Percentiles rank a stretch among this genome's conserved stretches.
phyloP scores from a whole-genome alignment of 2,329 filamentous ascomycete species.

The Hawksworthiomyces lignivorus region DNA sequence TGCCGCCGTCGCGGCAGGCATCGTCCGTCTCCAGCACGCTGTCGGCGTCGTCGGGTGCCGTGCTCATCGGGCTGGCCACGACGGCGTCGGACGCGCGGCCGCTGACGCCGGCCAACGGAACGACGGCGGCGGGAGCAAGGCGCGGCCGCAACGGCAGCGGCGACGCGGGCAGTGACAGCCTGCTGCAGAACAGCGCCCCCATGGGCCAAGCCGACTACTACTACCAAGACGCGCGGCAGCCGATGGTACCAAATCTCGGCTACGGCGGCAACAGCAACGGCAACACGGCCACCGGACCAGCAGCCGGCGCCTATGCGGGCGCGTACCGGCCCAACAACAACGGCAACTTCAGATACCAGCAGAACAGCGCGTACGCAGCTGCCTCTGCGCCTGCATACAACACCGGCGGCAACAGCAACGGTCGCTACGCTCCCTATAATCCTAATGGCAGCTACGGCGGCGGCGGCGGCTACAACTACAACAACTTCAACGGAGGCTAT shows the following conservation, averaged over 20 bases:
- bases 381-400: too few relatives aligned
- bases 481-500: neutral
- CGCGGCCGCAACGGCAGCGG: neutral
- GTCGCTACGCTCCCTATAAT: too few relatives aligned
- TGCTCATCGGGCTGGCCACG: slow-evolving; percentile 7
- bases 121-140: neutral
- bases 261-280: too few relatives aligned
- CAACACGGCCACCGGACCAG: too few relatives aligned
- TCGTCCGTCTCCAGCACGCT: neutral
- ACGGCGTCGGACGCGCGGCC: neutral
- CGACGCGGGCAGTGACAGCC: neutral
- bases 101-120: neutral
- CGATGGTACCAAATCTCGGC: slow-evolving; percentile 1
- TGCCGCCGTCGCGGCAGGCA: slow-evolving; percentile 3
- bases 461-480: neutral
- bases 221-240: neutral
- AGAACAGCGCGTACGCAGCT: too few relatives aligned
- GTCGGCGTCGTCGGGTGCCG: slow-evolving; percentile 2
- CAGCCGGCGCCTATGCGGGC: too few relatives aligned
- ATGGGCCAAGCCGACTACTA: neutral
- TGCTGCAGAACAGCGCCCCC: slow-evolving; percentile 1
- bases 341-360: too few relatives aligned
- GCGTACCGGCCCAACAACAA: too few relatives aligned
- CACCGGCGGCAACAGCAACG: neutral
- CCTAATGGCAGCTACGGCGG: neutral